Evolutionary conservation across 352 stramenopile genomes (phyloP), one percentile per base, ranked within the genome.

Genomic region (Pythium chondricola): DNA sequence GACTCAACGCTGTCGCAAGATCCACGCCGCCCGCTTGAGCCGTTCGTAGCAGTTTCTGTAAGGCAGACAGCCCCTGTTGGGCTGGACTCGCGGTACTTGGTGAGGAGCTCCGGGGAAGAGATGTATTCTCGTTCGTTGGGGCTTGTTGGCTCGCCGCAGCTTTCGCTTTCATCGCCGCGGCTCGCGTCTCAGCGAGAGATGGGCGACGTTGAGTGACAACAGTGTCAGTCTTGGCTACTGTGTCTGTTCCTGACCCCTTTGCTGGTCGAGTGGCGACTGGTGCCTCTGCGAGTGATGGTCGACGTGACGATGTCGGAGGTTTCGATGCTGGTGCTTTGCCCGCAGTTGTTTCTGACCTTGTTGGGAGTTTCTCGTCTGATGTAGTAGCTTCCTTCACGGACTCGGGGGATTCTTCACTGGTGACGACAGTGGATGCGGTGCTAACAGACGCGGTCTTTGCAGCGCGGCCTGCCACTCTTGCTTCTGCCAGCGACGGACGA

Each of bases 1-100:
- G 78, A n/a, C 61, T 55, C 39, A 95, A 89, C 4, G 74, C 71
- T 6, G 65, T 48, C 9, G 70, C 52, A 2, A 89, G 47, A 25
- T 71, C 48, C 25, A 89, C 71, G 1, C 65, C 75, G n/a, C 63
- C 61, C 13, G 60, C 54, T 38, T 73, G 54, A 7, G 77, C 76
- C 16, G 46, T 63, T n/a, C 56, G 22, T 2, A 93, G 47, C 11
- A 91, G 31, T 2, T 55, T 58, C 3, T 72, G 75, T 1, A 93
- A 55, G 20, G 74, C 70, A 7, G 47, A 38, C 13, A 88, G 41
- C 6, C 59, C 60, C 0, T 48, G 30, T 4, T 47, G 39, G 0
- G 52, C 56, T 21, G 47, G n/a, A n/a, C n/a, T n/a, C n/a, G n/a
- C n/a, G n/a, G n/a, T n/a, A n/a, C n/a, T n/a, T n/a, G n/a, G n/a